phyloP scores from a whole-genome alignment of 768 basidiomycete genomes.

The Podaxis pistillaris region DNA sequence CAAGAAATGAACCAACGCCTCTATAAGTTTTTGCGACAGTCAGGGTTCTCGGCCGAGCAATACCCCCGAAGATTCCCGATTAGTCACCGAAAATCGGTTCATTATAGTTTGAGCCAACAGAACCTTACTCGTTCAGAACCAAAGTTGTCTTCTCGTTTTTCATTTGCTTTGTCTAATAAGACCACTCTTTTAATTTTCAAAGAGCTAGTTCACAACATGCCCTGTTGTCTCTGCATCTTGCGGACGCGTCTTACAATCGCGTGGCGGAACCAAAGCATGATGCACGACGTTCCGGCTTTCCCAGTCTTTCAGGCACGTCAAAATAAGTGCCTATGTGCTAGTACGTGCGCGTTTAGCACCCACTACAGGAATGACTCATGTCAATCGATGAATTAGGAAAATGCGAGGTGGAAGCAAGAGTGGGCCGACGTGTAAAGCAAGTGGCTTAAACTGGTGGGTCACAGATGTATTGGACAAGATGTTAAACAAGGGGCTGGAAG shows the following conservation, averaged over 20 bases:
- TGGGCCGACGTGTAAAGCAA: too few species aligned
- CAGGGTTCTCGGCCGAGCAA: conserved; percentile 19
- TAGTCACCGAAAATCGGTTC: neutral
- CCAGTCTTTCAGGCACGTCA: neutral
- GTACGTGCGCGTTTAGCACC: neutral
- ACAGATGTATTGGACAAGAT: too few species aligned
- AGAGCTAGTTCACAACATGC: too few species aligned
- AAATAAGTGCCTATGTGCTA: neutral
- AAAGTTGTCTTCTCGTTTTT: too few species aligned
- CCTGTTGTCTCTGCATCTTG: neutral
- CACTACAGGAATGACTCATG: too few species aligned
- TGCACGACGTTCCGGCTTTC: neutral
- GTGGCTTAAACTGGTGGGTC: too few species aligned
- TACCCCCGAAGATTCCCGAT: neutral
- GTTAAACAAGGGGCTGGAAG: too few species aligned
- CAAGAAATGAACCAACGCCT: conserved; percentile 4
- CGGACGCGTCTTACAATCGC: neutral
- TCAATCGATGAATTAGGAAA: too few species aligned
- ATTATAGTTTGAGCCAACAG: neutral
- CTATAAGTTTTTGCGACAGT: conserved; percentile 20
- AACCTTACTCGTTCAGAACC: too few species aligned
- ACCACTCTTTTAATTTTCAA: too few species aligned
- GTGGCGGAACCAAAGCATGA: neutral
- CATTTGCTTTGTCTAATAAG: too few species aligned
- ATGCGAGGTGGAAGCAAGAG: too few species aligned